These are phyloP conservation scores for Colletotrichum godetiae DNA, from an alignment of 2,329 filamentous ascomycete species.

Conservation along the genomic window DNA sequence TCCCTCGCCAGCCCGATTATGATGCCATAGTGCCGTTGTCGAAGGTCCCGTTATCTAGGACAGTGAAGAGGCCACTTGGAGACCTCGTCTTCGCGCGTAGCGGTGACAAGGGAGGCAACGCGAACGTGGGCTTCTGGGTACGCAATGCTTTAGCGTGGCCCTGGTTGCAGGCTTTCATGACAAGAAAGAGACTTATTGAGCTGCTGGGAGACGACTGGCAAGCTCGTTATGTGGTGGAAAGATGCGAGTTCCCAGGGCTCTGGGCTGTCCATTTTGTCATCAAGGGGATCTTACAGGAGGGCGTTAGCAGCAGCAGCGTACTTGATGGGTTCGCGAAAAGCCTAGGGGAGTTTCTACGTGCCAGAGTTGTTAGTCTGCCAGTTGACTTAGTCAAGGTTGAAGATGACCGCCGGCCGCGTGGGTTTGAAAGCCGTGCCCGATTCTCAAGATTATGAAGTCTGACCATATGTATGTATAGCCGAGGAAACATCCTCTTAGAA, in stretches of 20 bases:
- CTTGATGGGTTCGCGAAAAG: slow-evolving; percentile 64
- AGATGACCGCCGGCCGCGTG: slow-evolving; percentile 25
- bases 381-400: slow-evolving; percentile 39
- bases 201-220: slow-evolving; percentile 58
- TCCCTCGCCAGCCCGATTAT: slow-evolving; percentile 7
- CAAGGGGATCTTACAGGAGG: slow-evolving; percentile 54
- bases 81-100: slow-evolving; percentile 45
- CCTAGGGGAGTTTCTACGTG: slow-evolving; percentile 60
- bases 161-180: slow-evolving; percentile 54
- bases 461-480: neutral
- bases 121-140: slow-evolving; percentile 49
- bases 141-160: slow-evolving; percentile 51
- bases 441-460: neutral
- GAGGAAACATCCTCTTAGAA: too few relatives aligned
- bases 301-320: slow-evolving; percentile 58
- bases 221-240: slow-evolving; percentile 51
- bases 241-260: slow-evolving; percentile 57
- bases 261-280: slow-evolving; percentile 58
- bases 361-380: slow-evolving; percentile 44
- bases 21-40: neutral
- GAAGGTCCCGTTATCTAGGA: neutral
- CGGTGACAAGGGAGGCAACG: slow-evolving; percentile 49
- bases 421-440: neutral
- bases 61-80: slow-evolving; percentile 41
- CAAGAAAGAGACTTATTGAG: slow-evolving; percentile 46